These are phyloP conservation scores for Microbotryum saponariae DNA, from an alignment of 1,284 basidiomycete genomes.

Conservation along the genomic window DNA sequence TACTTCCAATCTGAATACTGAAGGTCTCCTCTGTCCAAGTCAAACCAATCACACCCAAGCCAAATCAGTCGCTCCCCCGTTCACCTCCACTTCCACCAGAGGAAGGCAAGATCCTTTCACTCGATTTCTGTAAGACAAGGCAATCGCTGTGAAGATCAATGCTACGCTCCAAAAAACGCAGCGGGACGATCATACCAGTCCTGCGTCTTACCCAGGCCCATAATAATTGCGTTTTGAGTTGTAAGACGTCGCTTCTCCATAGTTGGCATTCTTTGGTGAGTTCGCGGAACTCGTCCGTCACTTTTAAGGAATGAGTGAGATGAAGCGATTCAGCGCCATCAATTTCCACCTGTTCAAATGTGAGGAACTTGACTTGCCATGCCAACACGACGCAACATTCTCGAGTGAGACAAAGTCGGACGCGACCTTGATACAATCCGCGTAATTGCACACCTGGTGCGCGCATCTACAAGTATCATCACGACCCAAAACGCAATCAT, in stretches of 20 bases:
- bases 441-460: slow-evolving; percentile 64
- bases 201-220: slow-evolving; percentile 28
- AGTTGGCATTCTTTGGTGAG: slow-evolving; percentile 68
- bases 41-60: too few species aligned
- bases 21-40: too few species aligned
- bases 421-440: slow-evolving; percentile 94
- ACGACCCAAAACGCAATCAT: slow-evolving; percentile 27
- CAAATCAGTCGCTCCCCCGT: too few species aligned
- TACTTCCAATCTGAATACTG: too few species aligned
- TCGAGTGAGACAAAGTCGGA: slow-evolving; percentile 91
- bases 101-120: too few species aligned
- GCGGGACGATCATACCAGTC: too few species aligned
- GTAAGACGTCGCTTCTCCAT: slow-evolving; percentile 92
- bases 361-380: slow-evolving; percentile 8
- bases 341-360: too few species aligned
- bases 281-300: slow-evolving; percentile 79
- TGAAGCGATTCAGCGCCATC: too few species aligned
- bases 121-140: too few species aligned
- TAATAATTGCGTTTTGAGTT: slow-evolving; percentile 53
- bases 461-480: slow-evolving; percentile 18
- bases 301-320: slow-evolving; percentile 38
- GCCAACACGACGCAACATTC: slow-evolving; percentile 55
- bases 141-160: too few species aligned
- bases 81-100: too few species aligned
- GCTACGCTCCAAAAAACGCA: too few species aligned